Conservation (phyloP, 2,329 filamentous ascomycete genomes). For the Aspergillus versicolor region DNA sequence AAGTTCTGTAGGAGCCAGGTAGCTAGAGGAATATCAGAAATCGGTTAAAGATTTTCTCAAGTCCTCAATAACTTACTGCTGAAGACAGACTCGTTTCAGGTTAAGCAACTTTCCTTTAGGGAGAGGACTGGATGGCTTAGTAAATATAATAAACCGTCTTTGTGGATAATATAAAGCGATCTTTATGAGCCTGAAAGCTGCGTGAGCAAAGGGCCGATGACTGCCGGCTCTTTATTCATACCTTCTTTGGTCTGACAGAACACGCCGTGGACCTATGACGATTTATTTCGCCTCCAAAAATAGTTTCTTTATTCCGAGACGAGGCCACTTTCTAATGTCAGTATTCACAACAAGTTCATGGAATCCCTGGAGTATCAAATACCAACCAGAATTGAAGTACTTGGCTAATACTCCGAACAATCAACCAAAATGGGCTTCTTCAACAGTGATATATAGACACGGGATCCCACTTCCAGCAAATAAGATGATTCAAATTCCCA, state of each 20-base stretch:
- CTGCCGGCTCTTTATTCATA: neutral
- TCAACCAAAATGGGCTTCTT: neutral
- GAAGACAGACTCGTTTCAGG: neutral
- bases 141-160: neutral
- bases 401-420: neutral
- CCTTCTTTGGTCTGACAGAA: neutral
- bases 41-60: neutral
- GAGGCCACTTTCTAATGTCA: neutral
- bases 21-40: neutral
- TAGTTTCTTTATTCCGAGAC: neutral
- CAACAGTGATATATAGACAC: neutral
- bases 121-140: neutral
- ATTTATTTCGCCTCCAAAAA: neutral
- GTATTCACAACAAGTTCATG: neutral
- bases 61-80: neutral
- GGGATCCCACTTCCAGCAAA: neutral
- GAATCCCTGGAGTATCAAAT: neutral
- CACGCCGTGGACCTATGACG: neutral
- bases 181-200: neutral
- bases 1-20: neutral
- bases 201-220: neutral
- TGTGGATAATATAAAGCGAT: neutral
- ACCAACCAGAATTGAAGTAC: neutral
- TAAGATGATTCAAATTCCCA: neutral
- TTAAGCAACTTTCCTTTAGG: neutral